Evolutionary conservation across 164 flowering plant genomes (phyloP), one percentile per base, ranked within the genome.

Genomic region (Tetrastigma voinierianum): DNA sequence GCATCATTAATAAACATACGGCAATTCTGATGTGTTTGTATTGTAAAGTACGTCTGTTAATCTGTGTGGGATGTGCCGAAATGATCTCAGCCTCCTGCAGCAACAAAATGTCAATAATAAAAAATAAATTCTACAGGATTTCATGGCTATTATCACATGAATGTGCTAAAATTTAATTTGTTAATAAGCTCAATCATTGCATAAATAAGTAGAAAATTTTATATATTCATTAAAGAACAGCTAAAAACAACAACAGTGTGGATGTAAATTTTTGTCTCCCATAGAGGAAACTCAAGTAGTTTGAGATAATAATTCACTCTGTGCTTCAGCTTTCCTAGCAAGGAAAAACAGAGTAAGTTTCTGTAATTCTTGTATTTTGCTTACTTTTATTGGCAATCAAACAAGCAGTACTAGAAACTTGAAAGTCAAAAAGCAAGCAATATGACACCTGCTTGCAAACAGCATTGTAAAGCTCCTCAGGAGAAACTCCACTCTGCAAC

Each of bases 11-110:
- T 5, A 62, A 66, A 67, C 86, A 76, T 80, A 93, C 98, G 62
- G 97, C 90, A 69, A 93, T 86, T 77, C 94, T 82, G 17, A 91
- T 74, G 78, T 93, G 97, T 65, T 93, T 93, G 74, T 91, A 91
- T 74, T 93, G 97, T 56, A 89, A 75, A 23, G 97, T 91, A 20
- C 96, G 89, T 46, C 96, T 75, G 69, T 89, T 90, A 56, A 91
- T 89, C 81, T 93, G 97, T 4, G 97, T 93, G 49, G 97, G 96
- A 76, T 93, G 98, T 57, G 97, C 96, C 51, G 97, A 90, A 70
- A 91, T 96, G 76, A 91, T 93, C 67, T 90, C 97, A 60, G 91
- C 91, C 78, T 74, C 90, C 97, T 93, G 86, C 74, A 80, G 56
- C 53, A 71, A 78, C 61, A 72, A 73, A 9, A 47, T n/a, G 44